Conservation (phyloP, 2,329 filamentous ascomycete species). For the Neofusicoccum laricinum region DNA sequence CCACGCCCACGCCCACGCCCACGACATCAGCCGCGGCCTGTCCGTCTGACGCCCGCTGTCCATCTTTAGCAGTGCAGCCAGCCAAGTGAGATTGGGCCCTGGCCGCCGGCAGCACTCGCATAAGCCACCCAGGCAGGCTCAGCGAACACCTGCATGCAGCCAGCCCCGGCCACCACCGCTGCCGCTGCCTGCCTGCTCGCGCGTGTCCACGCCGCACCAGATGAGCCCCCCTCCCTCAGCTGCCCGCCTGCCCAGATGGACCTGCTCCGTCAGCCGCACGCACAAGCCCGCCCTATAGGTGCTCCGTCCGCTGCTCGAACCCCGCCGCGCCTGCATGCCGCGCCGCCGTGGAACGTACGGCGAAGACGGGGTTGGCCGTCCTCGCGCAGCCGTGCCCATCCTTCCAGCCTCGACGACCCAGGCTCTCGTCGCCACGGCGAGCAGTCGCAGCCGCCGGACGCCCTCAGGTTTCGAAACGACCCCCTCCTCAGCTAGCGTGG, state of each 20-base stretch:
- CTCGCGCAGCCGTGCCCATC: neutral
- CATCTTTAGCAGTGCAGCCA: neutral
- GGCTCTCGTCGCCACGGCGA: too few species aligned
- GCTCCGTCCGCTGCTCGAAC: neutral
- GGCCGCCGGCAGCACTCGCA: constrained; percentile 1
- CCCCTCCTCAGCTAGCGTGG: constrained; percentile 6
- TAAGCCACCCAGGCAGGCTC: neutral
- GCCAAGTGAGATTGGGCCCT: neutral
- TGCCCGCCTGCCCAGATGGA: neutral
- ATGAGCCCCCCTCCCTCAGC: neutral
- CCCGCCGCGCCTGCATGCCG: neutral
- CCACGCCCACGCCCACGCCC: neutral
- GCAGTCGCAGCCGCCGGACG: too few species aligned
- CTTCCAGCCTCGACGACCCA: neutral
- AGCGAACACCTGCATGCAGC: constrained; percentile 8
- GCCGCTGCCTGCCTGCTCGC: neutral
- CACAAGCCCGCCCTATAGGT: neutral
- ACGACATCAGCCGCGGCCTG: neutral
- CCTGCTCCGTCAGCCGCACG: constrained; percentile 8
- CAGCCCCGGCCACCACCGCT: neutral
- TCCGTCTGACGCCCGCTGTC: neutral
- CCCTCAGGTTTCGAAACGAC: neutral
- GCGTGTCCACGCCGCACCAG: neutral
- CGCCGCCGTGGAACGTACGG: neutral
- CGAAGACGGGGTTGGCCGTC: neutral